phyloP scores from a whole-genome alignment of 2,329 filamentous ascomycete species.

The Ramularia collo-cygni region DNA sequence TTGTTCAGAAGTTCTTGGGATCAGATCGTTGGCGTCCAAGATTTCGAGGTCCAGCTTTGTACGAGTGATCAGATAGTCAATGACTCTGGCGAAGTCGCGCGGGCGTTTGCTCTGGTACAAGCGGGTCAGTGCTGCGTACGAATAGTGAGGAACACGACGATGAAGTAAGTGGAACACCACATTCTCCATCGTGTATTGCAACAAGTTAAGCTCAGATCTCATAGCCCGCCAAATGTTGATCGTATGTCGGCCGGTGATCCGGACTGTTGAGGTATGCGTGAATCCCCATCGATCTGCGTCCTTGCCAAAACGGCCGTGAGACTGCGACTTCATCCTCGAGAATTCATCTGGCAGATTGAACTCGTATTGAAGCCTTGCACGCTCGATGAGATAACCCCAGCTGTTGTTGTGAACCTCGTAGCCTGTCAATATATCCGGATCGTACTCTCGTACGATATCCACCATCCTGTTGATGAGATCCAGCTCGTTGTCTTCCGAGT shows the following conservation, averaged over 20 bases:
- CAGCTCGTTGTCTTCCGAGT: constrained; percentile 71
- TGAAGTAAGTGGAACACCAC: constrained; percentile 88
- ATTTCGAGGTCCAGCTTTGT: constrained; percentile 84
- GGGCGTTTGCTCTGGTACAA: constrained; percentile 71
- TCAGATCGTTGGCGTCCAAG: constrained; percentile 79
- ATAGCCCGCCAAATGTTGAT: constrained; percentile 97
- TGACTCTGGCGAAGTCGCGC: constrained; percentile 63
- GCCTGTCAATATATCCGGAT: constrained; percentile 89
- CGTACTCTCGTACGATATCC: constrained; percentile 72
- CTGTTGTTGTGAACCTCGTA: constrained; percentile 91
- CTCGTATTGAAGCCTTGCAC: constrained; percentile 77
- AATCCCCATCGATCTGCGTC: constrained; percentile 89
- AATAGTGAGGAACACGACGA: constrained; percentile 79
- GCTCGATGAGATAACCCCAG: constrained; percentile 93
- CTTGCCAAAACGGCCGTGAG: constrained; percentile 76
- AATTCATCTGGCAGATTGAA: constrained; percentile 88
- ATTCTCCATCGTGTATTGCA: constrained; percentile 96
- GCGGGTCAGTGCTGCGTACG: constrained; percentile 66
- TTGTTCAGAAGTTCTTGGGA: constrained; percentile 86
- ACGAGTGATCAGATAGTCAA: constrained; percentile 70
- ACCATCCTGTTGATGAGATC: constrained; percentile 81
- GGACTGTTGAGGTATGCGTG: constrained; percentile 84
- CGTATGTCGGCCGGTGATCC: constrained; percentile 88
- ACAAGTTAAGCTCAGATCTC: constrained; percentile 80
- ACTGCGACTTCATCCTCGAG: constrained; percentile 77